Evolutionary conservation across 805 yeast species (phyloP), one percentile per base, ranked within the genome.

Genomic region (Grigorovia humatica): DNA sequence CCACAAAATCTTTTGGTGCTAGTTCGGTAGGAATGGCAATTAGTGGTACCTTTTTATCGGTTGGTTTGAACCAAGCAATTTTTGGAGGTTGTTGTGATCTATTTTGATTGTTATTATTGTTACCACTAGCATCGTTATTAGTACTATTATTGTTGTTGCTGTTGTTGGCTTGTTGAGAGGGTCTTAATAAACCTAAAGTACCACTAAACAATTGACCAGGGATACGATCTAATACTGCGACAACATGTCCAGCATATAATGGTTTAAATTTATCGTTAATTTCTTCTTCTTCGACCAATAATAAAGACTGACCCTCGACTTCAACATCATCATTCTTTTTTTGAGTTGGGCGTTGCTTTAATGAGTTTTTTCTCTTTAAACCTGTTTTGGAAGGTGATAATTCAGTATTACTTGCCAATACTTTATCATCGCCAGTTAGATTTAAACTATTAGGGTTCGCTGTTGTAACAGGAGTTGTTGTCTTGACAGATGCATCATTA

Each of bases 21-120:
- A 93, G 96, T 62, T 93, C 99, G 1, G 97, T 93, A 43, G 99
- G 99, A 57, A 93, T 93, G 15, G 99, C 99, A 73, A 93, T 90
- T 57, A 93, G 75, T 5, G 99, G 99, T 19, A 93, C 99, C 56
- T 95, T 88, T 70, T 93, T 93, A 67, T 93, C 99, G 1, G 96
- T 90, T 42, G 99, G 99, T 66, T 93, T 93, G 69, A 93, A 93
- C 99, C 99, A 93, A 38, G 93, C 97, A 73, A 93, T 93, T 66
- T 93, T 93, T 38, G 99, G 99, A 44, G 80, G 79, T 49, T 72
- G 74, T n/a, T 61, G 59, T 43, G 62, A 62, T 48, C 58, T 61
- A 13, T 55, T 57, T 63, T 81, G 82, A 48, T 85, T 88, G 41
- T 60, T 58, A 44, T 55, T 55, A 75, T 74, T 58, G 61, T 82